Percentiles rank a stretch among this genome's conserved stretches.
These are phyloP conservation scores for Mycena vulgaris DNA, from an alignment of 768 basidiomycete species.

Conservation along the genomic window DNA sequence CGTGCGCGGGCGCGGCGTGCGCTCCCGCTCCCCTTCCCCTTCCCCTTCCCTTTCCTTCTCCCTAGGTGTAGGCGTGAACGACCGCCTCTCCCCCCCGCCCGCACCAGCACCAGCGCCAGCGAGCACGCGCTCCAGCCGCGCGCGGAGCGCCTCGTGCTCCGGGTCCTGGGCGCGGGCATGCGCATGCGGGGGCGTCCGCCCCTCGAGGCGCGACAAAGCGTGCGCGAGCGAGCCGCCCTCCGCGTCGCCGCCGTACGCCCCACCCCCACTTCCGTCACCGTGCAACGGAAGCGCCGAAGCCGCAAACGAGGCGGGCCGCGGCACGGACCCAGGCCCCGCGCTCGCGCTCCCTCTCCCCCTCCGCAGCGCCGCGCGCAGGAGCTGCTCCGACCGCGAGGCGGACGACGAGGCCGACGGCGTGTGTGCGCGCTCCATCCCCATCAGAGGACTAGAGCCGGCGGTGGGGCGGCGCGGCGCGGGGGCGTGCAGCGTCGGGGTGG, in stretches of 20 bases:
- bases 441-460: background rate
- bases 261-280: too few species aligned
- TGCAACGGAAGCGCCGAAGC: too few species aligned
- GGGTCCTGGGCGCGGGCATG: conserved; percentile 48
- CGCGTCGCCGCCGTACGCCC: conserved; percentile 32
- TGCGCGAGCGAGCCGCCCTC: conserved; percentile 26
- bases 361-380: conserved; percentile 33
- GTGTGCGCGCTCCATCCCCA: background rate
- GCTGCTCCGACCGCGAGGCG: conserved; percentile 38
- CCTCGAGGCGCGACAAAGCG: conserved; percentile 28
- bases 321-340: too few species aligned
- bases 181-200: conserved; percentile 5
- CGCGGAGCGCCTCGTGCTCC: conserved; percentile 69
- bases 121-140: conserved; percentile 69
- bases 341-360: too few species aligned
- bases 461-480: conserved; percentile 18
- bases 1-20: background rate
- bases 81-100: conserved; percentile 23
- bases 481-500: conserved; percentile 34
- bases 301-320: too few species aligned
- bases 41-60: background rate
- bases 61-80: background rate
- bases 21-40: background rate
- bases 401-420: conserved; percentile 46
- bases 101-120: conserved; percentile 36